phyloP scores from a whole-genome alignment of 1,284 basidiomycete species.

The Ganoderma leucocontextum region DNA sequence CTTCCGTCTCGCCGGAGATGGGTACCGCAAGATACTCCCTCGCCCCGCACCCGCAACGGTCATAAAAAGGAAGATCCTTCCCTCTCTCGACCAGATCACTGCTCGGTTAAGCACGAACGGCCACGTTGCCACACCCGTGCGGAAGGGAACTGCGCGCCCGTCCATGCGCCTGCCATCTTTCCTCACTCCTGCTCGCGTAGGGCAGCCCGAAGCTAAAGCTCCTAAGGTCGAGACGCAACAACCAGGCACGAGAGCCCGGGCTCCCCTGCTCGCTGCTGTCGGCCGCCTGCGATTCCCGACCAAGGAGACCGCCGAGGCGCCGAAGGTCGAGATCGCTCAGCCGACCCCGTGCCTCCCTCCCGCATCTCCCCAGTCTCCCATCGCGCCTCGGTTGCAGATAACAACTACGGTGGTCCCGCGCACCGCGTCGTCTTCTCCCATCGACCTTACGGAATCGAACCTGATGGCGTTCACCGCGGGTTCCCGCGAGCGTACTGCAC shows the following conservation, averaged over 20 bases:
- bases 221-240: conserved; percentile 14
- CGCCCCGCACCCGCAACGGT: conserved; percentile 11
- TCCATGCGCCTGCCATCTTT: conserved; percentile 55
- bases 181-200: conserved; percentile 41
- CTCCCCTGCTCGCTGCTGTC: conserved; percentile 51
- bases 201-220: conserved; percentile 20
- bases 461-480: conserved; percentile 50
- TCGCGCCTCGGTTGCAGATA: conserved; percentile 53
- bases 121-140: conserved; percentile 34
- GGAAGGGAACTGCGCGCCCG: conserved; percentile 31
- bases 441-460: conserved; percentile 62
- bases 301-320: conserved; percentile 33
- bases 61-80: conserved; percentile 50
- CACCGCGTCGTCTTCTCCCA: conserved; percentile 51
- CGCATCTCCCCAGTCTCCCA: conserved; percentile 45
- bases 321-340: conserved; percentile 38
- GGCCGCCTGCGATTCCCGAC: conserved; percentile 56
- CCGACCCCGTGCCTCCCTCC: conserved; percentile 38
- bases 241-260: conserved; percentile 39
- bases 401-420: conserved; percentile 60
- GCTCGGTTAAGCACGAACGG: conserved; percentile 60
- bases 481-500: conserved; percentile 59
- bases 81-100: conserved; percentile 80
- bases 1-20: conserved; percentile 54
- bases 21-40: conserved; percentile 31